Evolutionary conservation across 2,329 filamentous ascomycete genomes (phyloP).

Genomic region (Botrytis elliptica): DNA sequence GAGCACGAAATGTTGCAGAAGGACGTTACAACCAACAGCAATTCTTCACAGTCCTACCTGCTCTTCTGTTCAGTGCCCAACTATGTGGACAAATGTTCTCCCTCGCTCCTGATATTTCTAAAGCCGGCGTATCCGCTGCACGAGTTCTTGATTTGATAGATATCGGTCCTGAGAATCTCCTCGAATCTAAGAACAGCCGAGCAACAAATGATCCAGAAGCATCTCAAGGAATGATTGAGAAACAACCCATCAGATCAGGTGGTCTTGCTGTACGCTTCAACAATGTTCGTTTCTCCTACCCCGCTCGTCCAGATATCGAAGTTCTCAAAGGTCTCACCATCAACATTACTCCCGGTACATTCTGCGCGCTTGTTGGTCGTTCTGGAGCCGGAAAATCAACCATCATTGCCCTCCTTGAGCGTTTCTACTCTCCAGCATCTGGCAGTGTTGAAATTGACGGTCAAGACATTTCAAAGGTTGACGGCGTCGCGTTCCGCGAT

Average conservation of each 20-base stretch:
- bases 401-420: constrained; percentile 55
- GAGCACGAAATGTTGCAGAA: constrained; percentile 65
- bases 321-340: constrained; percentile 58
- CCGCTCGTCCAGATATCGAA: constrained; percentile 56
- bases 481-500: constrained; percentile 51
- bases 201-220: constrained; percentile 8
- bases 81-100: constrained; percentile 74
- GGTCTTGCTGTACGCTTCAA: constrained; percentile 45
- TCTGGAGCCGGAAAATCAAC: constrained; percentile 68
- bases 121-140: constrained; percentile 59
- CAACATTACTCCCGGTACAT: constrained; percentile 56
- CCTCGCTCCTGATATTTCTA: constrained; percentile 69
- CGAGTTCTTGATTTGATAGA: constrained; percentile 54
- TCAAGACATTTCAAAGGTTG: constrained; percentile 55
- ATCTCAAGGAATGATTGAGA: neutral
- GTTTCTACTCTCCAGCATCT: constrained; percentile 53
- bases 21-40: constrained; percentile 63
- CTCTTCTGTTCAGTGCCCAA: constrained; percentile 69
- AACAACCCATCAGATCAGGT: constrained; percentile 1
- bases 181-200: neutral
- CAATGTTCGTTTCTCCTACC: constrained; percentile 64
- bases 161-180: constrained; percentile 38
- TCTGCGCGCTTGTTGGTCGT: constrained; percentile 63
- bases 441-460: constrained; percentile 53
- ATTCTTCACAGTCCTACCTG: constrained; percentile 71